Evolutionary conservation across 2,329 filamentous ascomycete genomes (phyloP), one percentile per base, ranked within the genome.

Genomic region (Colletotrichum chrysophilum): DNA sequence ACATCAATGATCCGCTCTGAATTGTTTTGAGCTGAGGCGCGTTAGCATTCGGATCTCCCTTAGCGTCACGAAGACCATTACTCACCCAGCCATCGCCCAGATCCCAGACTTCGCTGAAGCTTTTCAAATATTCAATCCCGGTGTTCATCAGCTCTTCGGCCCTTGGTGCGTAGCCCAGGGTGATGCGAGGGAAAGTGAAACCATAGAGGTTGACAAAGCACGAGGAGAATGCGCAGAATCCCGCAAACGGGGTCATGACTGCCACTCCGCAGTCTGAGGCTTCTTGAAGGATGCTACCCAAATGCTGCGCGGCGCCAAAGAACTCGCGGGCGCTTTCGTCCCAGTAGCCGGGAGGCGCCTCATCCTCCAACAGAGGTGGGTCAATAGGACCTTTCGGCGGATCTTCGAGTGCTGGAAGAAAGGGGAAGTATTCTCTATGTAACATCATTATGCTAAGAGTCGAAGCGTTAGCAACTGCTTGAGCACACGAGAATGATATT

Each of bases 161-260:
- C 7, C 66, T 71, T 2, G 77, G 76, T 65, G 83, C 85, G 14
- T 83, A 77, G 2, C 80, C 79, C 2, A 85, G 76, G 73, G 87
- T 87, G 83, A 88, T 88, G 3, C 80, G 79, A 0, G 87, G 87
- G 30, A 87, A 88, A 5, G 79, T 69, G 5, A 80, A 81, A 3
- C 85, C 80, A 72, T 88, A 88, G 0, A 86, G 76, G 30, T 86
- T 87, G 65, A 87, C 81, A 5, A 85, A 86, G 2, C 84, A 85
- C 0, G 86, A 86, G 0, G 86, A 87, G 48, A 88, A 88, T 3
- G 84, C 84, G 69, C 86, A 88, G n/a, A 88, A 87, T 0, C 86
- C 87, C 0, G 85, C 82, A 70, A 87, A 88, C 0, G 86, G 87
- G 0, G 86, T 87, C 74, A 83, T 80, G 0, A 87, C 78, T 2